Conservation (phyloP, 140 eudicot genomes). For the Bidens hawaiensis region DNA sequence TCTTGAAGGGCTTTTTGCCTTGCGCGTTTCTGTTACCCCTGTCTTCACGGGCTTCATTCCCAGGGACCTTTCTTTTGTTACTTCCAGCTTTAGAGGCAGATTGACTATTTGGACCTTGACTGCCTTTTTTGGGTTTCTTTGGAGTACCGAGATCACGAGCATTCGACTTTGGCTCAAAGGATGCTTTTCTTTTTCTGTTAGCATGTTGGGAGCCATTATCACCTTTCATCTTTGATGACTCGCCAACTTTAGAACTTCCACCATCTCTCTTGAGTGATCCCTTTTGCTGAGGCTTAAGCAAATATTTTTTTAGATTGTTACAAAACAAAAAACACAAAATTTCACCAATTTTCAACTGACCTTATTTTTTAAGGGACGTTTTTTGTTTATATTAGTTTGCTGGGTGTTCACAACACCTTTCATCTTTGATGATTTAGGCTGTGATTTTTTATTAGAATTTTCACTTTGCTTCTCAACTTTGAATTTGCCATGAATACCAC, state of each 20-base stretch:
- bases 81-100: constrained; percentile 24
- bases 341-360: constrained; percentile 9
- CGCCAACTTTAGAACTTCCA: constrained; percentile 25
- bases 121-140: constrained; percentile 19
- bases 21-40: constrained; percentile 26
- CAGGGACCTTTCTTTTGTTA: constrained; percentile 28
- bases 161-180: constrained; percentile 19
- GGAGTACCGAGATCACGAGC: constrained; percentile 25
- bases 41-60: constrained; percentile 22
- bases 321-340: neutral
- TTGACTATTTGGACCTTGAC: constrained; percentile 26
- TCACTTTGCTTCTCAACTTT: constrained; percentile 27
- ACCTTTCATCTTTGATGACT: constrained; percentile 14
- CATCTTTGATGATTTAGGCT: constrained; percentile 16
- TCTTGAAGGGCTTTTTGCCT: constrained; percentile 33
- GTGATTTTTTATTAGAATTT: constrained; percentile 13
- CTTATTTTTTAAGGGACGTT: constrained; percentile 16
- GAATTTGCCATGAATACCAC: constrained; percentile 32
- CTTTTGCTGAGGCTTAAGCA: constrained; percentile 25
- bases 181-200: constrained; percentile 31
- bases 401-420: constrained; percentile 28
- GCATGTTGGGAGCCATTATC: constrained; percentile 15
- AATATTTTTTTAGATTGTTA: neutral
- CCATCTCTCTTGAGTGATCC: constrained; percentile 23
- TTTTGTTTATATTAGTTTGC: constrained; percentile 24